Percentiles rank a stretch among this genome's conserved stretches.
Evolutionary conservation across 495 filamentous ascomycete species (phyloP).

Genomic region (Xylaria palmicola): DNA sequence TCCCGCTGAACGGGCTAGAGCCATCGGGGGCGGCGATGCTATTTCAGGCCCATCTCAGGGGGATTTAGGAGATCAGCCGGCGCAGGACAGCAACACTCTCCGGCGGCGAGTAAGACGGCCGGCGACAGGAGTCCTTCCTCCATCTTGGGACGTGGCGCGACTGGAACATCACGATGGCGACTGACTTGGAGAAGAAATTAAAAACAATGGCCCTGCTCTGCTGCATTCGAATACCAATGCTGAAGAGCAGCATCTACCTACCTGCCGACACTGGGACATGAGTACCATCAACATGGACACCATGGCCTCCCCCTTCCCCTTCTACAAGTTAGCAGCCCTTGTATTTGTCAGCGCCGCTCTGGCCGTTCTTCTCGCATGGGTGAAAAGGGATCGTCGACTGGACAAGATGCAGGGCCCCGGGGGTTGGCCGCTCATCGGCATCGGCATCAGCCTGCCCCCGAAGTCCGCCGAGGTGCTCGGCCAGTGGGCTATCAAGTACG

Average conservation of each 20-base stretch:
- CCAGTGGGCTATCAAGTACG: slow-evolving; percentile 31
- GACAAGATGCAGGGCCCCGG: slow-evolving; percentile 20
- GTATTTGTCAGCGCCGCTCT: neutral
- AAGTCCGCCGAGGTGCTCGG: slow-evolving; percentile 8
- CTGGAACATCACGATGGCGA: neutral
- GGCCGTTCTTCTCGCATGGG: slow-evolving; percentile 8
- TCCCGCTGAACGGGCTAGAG: neutral
- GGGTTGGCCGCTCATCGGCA: slow-evolving; percentile 27
- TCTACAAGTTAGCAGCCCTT: neutral
- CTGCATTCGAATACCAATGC: neutral
- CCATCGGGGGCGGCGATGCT: neutral
- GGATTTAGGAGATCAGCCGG: neutral
- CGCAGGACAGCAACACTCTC: neutral
- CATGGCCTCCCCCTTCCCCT: neutral
- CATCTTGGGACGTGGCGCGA: neutral
- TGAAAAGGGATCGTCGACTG: slow-evolving; percentile 19
- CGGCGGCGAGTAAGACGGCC: neutral
- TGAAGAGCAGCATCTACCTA: neutral
- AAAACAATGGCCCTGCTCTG: neutral
- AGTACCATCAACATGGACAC: neutral
- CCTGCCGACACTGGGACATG: neutral
- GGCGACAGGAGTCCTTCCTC: neutral
- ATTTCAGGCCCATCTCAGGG: neutral
- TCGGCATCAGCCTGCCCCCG: slow-evolving; percentile 23
- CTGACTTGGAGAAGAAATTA: neutral